Evolutionary conservation across 2,329 filamentous ascomycete species (phyloP), one percentile per base, ranked within the genome.

Genomic region (Penicillium sp.): DNA sequence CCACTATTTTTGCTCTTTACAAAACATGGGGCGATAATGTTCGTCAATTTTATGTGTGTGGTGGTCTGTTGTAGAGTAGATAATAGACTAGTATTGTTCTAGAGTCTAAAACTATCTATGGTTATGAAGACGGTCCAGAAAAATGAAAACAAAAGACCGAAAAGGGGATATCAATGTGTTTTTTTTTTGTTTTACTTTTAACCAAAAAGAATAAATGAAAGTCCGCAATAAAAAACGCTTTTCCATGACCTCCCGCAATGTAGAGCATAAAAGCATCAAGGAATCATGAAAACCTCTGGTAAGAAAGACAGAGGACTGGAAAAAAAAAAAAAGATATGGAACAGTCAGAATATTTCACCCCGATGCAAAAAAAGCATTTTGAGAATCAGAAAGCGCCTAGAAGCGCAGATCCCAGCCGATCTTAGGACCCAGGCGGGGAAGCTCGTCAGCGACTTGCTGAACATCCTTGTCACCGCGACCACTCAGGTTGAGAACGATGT

Each of bases 381-480:
- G 11, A 15, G 7, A 38, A 19, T 2, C 5, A 16, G 9, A 41
- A 40, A 31, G 23, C 2, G 21, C 16, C 69, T 77, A 76, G 71
- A 79, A 86, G 61, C 84, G 79, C 75, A 87, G 68, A 71, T 87
- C 84, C 85, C 85, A 87, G 47, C 82, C 91, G 75, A 99, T 97
- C 80, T 89, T 82, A 8, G 94, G 94, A 0, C 94, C 93, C 60
- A 99, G 76, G 65, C 83, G 89, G 19, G 93, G 93, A 71, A 99
- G 78, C 78, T 96, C 91, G 71, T 99, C 94, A 0, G 94, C 94
- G 50, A 99, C 93, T 69, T 91, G 96, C 84, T 99, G 92, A 58
- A 99, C 94, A 72, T 99, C 94, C 85, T 99, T 99, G 77, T 99
- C 94, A 61, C 94, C 94, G 66, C 94, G 83, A 9, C 94, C 94